Evolutionary conservation across 1,284 basidiomycete genomes (phyloP), one percentile per base, ranked within the genome.

Genomic region (Cystobasidium slooffiae): DNA sequence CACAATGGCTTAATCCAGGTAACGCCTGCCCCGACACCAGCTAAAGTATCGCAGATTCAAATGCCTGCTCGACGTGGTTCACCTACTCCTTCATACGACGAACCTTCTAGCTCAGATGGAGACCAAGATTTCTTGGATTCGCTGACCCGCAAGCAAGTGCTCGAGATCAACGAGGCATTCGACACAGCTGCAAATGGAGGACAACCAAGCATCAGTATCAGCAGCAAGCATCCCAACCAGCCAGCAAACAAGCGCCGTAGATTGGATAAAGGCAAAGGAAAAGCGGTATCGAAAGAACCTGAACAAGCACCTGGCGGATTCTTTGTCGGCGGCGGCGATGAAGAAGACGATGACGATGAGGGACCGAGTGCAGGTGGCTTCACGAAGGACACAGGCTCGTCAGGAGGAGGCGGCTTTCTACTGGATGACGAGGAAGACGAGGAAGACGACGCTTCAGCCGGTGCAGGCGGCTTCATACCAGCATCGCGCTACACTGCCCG

Each of bases 91-190:
- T 39, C 58, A 10, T 24, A 44, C n/a, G 39, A 31, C 16, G 63
- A 37, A 1, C 46, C 20, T 6, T 52, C 49, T 1, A 53, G 59
- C 51, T 73, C 70, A 18, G 63, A 65, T 41, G 70, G 44, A 20
- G 70, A 66, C 22, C 62, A 73, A 31, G 63, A 56, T 44, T 75
- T 53, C 68, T 59, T 75, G 8, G 74, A 75, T 24, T 24, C 31
- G n/a, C 61, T 69, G 53, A 69, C 74, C 44, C 74, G 74, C 52
- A 62, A 55, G 53, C 74, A 75, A 55, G 58, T 75, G 18, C 74
- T 70, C 22, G 67, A 68, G 61, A 56, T 75, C 31, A 61, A 63
- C 56, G 61, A 59, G 37, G 74, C 68, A 43, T 75, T 75, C 68
- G 62, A 75, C 39, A 61, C 16, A 7, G 44, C 18, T 22, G 43